These are phyloP conservation scores for Serendipita vermifera DNA, from an alignment of 768 basidiomycete species.

Conservation along the genomic window DNA sequence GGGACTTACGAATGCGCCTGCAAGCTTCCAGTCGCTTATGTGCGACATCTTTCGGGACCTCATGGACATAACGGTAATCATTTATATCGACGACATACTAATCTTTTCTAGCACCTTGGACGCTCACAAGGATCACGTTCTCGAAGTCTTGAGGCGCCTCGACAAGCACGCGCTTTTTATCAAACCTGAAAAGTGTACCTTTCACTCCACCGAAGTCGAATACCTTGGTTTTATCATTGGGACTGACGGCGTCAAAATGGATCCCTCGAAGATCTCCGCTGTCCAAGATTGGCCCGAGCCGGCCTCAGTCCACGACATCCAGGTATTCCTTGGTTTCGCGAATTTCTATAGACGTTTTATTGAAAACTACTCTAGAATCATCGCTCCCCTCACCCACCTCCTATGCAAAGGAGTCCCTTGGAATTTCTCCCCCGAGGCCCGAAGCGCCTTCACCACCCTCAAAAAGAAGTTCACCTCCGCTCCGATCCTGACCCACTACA, in stretches of 20 bases:
- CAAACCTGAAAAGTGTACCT: constrained; percentile 30
- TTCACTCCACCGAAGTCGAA: constrained; percentile 26
- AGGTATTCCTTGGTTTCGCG: constrained; percentile 32
- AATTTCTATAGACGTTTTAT: constrained; percentile 37
- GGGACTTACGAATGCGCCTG: constrained; percentile 28
- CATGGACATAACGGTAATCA: constrained; percentile 27
- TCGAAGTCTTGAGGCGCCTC: constrained; percentile 24
- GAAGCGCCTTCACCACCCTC: not conserved
- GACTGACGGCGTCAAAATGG: constrained; percentile 26
- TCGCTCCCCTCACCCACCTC: constrained; percentile 14
- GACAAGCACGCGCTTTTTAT: constrained; percentile 22
- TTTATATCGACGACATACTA: constrained; percentile 36
- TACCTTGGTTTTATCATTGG: constrained; percentile 32
- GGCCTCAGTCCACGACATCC: constrained; percentile 23
- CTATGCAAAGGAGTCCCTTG: constrained; percentile 16
- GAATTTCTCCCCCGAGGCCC: not conserved
- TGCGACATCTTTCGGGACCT: constrained; percentile 28
- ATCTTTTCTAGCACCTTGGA: constrained; percentile 28
- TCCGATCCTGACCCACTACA: constrained; percentile 14
- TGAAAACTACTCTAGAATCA: constrained; percentile 21
- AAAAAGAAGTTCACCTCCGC: constrained; percentile 14
- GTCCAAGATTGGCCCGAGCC: constrained; percentile 30
- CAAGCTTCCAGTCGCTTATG: constrained; percentile 33
- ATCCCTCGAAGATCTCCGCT: constrained; percentile 28
- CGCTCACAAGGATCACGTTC: constrained; percentile 27